Evolutionary conservation across 768 basidiomycete species (phyloP), one percentile per base, ranked within the genome.

Genomic region (Kwoniella pini): DNA sequence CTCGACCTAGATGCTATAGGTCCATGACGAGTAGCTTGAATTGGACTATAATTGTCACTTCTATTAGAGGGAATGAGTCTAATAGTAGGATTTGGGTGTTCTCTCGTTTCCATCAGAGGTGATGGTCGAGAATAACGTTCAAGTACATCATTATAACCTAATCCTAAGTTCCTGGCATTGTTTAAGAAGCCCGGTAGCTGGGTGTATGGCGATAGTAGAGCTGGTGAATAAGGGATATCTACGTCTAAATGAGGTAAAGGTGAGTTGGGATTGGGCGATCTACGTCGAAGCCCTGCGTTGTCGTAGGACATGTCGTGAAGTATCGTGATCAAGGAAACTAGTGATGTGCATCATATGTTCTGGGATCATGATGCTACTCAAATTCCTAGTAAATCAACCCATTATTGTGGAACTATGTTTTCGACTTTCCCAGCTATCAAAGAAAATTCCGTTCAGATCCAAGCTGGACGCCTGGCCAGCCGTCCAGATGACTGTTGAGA

Each of bases 261-360:
- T 7, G 69, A 65, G 42, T 65, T 63, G 13, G 69, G 69, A 38
- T 71, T 71, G 2, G 69, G 69, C 3, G 69, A 71, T 17, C 69
- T 62, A 11, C 62, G 52, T 54, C 69, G 44, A 22, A 71, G 58
- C 11, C 64, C 64, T 24, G 44, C 26, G 27, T 30, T 31, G 46
- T 58, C 49, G 11, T 24, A 28, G 10, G 54, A 22, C 51, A 54
- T 64, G 12, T 36, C 19, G 22, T 19, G 24, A 26, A 12, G 17
- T 13, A 30, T 51, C 3, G n/a, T 36, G 7, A 36, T 7, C 33
- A 7, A 7, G 7, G 33, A 36, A 15, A 36, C 33, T 15, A 36
- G 33, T 36, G 33, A 36, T 36, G 33, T 7, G 7, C 7, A 36
- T 36, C 33, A 7, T 7, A 36, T 36, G 33, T 15, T 36, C 15